Evolutionary conservation across 1,284 basidiomycete species (phyloP).

Genomic region (Sutorius eximius): DNA sequence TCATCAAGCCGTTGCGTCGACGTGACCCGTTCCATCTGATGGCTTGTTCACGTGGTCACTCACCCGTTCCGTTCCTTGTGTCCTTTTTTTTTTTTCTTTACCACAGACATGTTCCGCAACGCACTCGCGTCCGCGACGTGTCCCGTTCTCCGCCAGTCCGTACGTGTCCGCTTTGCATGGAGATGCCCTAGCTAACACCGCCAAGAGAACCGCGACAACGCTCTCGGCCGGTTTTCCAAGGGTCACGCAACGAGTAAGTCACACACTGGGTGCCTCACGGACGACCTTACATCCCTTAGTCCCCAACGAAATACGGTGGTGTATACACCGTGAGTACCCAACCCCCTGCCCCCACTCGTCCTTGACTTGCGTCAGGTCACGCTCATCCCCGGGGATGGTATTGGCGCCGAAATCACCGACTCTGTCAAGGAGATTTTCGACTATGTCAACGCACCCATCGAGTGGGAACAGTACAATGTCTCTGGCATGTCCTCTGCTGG

Average conservation of each 20-base stretch:
- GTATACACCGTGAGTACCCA: slow-evolving; percentile 72
- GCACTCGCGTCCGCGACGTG: slow-evolving; percentile 58
- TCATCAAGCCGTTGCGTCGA: slow-evolving; percentile 1
- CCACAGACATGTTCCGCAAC: slow-evolving; percentile 64
- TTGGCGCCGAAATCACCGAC: slow-evolving; percentile 96
- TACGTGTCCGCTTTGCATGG: slow-evolving; percentile 27
- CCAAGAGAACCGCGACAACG: slow-evolving; percentile 72
- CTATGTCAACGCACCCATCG: slow-evolving; percentile 95
- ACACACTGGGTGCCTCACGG: not conserved
- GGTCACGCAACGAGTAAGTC: slow-evolving; percentile 66
- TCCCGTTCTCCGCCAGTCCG: slow-evolving; percentile 52
- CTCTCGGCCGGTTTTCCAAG: slow-evolving; percentile 79
- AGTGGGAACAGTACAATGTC: slow-evolving; percentile 99
- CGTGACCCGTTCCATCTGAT: not conserved
- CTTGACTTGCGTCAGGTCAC: slow-evolving; percentile 63
- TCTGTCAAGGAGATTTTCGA: slow-evolving; percentile 99
- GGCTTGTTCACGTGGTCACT: slow-evolving; percentile 12
- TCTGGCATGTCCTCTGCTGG: slow-evolving; percentile 94
- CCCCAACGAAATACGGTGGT: slow-evolving; percentile 93
- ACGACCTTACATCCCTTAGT: slow-evolving; percentile 44
- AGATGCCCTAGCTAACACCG: slow-evolving; percentile 15
- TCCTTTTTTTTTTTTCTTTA: slow-evolving; percentile 25
- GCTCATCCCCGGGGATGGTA: slow-evolving; percentile 94
- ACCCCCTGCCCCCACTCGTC: slow-evolving; percentile 24
- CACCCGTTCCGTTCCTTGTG: slow-evolving; percentile 22